Evolutionary conservation across 2,329 filamentous ascomycete genomes (phyloP).

Genomic region (Xylariaceae sp.): DNA sequence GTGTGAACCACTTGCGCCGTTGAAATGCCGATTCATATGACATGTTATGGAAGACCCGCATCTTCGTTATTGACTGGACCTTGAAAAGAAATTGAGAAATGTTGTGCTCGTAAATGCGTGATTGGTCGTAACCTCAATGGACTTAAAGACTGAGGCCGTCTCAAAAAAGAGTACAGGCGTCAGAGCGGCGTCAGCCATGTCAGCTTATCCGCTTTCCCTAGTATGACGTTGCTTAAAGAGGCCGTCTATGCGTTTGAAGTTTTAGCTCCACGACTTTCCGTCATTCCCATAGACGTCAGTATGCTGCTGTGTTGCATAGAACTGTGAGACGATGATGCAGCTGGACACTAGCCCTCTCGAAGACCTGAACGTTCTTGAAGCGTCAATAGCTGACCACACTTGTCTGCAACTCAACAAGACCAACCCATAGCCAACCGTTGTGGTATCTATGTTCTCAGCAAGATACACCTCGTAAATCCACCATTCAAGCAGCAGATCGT

Average conservation of each 20-base stretch:
- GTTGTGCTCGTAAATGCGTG: background rate
- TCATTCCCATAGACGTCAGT: background rate
- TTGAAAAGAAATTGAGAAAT: too few relatives aligned
- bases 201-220: constrained; percentile 7
- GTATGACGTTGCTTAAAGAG: background rate
- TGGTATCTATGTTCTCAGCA: constrained; percentile 23
- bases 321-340: too few relatives aligned
- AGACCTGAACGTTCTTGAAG: background rate
- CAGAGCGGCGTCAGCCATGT: constrained; percentile 4
- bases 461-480: constrained; percentile 26
- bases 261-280: background rate
- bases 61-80: too few relatives aligned
- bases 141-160: constrained; percentile 3
- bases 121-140: constrained; percentile 1
- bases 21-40: too few relatives aligned
- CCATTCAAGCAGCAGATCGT: constrained; percentile 12
- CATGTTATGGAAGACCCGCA: too few relatives aligned
- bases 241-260: background rate
- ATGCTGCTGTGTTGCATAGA: too few relatives aligned
- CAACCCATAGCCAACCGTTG: too few relatives aligned
- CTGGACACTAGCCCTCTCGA: too few relatives aligned
- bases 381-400: too few relatives aligned
- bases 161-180: background rate
- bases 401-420: too few relatives aligned
- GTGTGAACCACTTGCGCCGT: too few relatives aligned